These are phyloP conservation scores for Jasminum sambac DNA, from an alignment of 257 asterid genomes.

Conservation along the genomic window DNA sequence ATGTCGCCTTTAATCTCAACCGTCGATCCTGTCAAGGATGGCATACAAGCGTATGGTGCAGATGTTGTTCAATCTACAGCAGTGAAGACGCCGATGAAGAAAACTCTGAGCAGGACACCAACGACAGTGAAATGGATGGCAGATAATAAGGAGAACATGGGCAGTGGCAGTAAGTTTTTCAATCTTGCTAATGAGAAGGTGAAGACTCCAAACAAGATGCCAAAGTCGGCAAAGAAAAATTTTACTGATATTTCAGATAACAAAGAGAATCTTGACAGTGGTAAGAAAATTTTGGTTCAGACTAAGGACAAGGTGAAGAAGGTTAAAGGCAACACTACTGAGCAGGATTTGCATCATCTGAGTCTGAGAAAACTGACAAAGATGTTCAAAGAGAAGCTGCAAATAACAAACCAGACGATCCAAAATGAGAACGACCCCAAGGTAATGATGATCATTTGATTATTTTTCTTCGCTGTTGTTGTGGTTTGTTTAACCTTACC, in stretches of 20 bases:
- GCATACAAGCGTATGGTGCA: neutral
- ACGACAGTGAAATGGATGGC: conserved; percentile 2
- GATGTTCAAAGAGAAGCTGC: conserved; percentile 36
- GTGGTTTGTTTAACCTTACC: neutral
- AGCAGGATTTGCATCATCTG: conserved; percentile 13
- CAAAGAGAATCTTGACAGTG: conserved; percentile 58
- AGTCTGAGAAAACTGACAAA: conserved; percentile 48
- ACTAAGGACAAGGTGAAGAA: conserved; percentile 29
- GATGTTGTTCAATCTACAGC: conserved; percentile 27
- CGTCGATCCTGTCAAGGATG: conserved; percentile 11
- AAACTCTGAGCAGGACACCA: conserved; percentile 28
- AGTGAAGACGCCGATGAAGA: conserved; percentile 18
- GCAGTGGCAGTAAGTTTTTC: conserved; percentile 28
- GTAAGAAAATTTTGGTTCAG: conserved; percentile 22
- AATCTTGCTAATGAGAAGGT: conserved; percentile 28
- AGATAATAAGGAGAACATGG: conserved; percentile 62
- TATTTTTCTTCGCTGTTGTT: neutral
- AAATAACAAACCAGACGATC: conserved; percentile 20
- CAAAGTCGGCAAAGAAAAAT: conserved; percentile 16
- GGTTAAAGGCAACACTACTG: conserved; percentile 16
- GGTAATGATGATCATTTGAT: conserved; percentile 25
- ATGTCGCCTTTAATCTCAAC: neutral
- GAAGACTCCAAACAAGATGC: conserved; percentile 26
- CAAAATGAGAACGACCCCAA: conserved; percentile 19
- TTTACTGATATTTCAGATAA: conserved; percentile 34